phyloP scores from a whole-genome alignment of 495 filamentous ascomycete species.

The Letharia lupina region DNA sequence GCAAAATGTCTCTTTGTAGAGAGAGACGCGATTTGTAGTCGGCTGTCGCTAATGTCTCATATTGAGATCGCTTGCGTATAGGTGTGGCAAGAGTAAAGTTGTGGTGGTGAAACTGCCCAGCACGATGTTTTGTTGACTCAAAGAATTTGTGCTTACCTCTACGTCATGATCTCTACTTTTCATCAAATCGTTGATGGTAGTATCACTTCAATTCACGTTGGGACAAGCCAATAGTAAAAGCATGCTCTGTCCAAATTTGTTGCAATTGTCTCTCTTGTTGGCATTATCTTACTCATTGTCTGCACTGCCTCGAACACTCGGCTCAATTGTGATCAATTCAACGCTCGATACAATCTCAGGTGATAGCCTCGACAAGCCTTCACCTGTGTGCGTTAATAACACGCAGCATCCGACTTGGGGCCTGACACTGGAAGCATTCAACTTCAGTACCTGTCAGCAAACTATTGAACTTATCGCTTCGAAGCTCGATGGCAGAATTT shows the following conservation, averaged over 20 bases:
- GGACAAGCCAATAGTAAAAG: background rate
- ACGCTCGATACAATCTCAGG: background rate
- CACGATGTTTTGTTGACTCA: background rate
- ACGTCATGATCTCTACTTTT: background rate
- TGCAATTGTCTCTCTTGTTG: conserved; percentile 1
- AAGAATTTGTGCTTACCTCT: background rate
- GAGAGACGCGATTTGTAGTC: background rate
- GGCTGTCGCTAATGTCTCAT: background rate
- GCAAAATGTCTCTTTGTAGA: background rate
- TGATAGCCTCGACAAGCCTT: background rate
- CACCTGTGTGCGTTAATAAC: background rate
- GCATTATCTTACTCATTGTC: background rate
- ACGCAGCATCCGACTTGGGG: background rate
- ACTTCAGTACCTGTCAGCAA: background rate
- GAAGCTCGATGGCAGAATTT: background rate
- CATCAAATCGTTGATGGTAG: background rate
- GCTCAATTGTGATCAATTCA: background rate
- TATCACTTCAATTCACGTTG: background rate
- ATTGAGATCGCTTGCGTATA: background rate
- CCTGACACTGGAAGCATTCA: background rate
- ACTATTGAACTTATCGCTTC: background rate
- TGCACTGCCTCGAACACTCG: background rate
- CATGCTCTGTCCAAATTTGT: background rate
- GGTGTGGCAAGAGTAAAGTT: background rate
- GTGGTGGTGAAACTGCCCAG: background rate